These are phyloP conservation scores for Macrolepiota albuminosa DNA, from an alignment of 768 basidiomycete species.

Conservation along the genomic window DNA sequence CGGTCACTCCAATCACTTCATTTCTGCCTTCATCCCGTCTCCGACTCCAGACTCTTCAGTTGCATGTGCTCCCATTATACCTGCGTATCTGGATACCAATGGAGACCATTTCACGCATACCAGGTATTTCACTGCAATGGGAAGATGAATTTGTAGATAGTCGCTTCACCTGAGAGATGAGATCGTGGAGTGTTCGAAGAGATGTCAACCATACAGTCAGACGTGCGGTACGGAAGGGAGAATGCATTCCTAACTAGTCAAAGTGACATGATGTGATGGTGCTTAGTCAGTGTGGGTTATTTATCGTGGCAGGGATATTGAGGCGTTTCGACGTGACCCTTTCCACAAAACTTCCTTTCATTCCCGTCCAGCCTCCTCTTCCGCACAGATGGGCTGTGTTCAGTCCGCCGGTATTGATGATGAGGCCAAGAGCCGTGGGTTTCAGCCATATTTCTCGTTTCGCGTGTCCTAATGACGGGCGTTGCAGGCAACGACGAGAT, in stretches of 20 bases:
- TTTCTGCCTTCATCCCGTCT: too few species aligned
- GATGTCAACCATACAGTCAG: too few species aligned
- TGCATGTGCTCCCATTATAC: too few species aligned
- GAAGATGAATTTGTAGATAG: too few species aligned
- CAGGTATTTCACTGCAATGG: too few species aligned
- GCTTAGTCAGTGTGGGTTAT: background rate
- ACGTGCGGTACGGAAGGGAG: too few species aligned
- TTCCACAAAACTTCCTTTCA: background rate
- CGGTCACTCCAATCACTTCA: too few species aligned
- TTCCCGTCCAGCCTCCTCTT: background rate
- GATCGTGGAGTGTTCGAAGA: too few species aligned
- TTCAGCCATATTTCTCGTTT: background rate
- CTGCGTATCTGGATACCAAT: too few species aligned
- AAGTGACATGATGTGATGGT: background rate
- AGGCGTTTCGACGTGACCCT: background rate
- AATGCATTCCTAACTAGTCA: too few species aligned
- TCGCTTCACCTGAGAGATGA: background rate
- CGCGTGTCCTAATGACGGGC: background rate
- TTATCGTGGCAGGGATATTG: background rate
- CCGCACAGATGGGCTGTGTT: conserved; percentile 59
- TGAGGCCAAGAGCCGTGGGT: conserved; percentile 81
- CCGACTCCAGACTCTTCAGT: too few species aligned
- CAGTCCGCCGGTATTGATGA: conserved; percentile 68
- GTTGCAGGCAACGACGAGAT: conserved; percentile 84
- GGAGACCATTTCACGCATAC: too few species aligned